Base-by-base conservation (phyloP, 2,329 filamentous ascomycete genomes). In the Calonectria pauciramosa region DNA sequence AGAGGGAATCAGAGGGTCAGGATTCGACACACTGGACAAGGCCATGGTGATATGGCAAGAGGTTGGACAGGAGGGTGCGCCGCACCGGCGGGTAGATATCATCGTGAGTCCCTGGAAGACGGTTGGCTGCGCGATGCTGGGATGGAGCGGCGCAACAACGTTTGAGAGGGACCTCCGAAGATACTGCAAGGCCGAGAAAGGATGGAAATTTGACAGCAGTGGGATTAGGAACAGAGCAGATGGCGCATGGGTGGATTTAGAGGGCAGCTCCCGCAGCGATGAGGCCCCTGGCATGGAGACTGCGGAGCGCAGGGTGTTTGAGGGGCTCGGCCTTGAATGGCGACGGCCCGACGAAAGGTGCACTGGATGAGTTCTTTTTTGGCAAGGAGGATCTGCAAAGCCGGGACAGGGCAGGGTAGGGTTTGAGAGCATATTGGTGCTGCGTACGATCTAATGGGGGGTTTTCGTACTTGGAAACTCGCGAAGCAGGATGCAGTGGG, bases 11-110 rank as follows among this genome's bases (percentile, higher is more conserved):
- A 74, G 68, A 16, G 89, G 90, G 0, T 86, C 89, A 28, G 94
- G 95, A 0, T 98, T 98, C 78, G 96, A 98, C 82, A 95, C 93
- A 0, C 89, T 99, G 1, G 96, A 99, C 84, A 98, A 98, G 84
- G 96, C 96, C 0, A 87, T 99, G 68, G 94, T 98, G 0, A 95
- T 98, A 0, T 99, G 96, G 96, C 95, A 98, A 82, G 77, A 83
- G 41, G 74, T 79, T 1, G 64, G 63, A 18, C 41, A 65, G 44
- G 28, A 73, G 26, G 60, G 71, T 26, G 68, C 73, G 68, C 89
- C 90, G 0, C 96, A 98, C 82, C 91, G 96, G 26, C 90, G 96
- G 59, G 96, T 99, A 1, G 96, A 99, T 82, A 98, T 99, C 72
- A 96, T 99, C 78, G 89, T 99, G 75, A 93, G 92, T 28, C 95